Percentiles rank a stretch among this genome's conserved stretches.
Evolutionary conservation across 1,284 basidiomycete genomes (phyloP).

Genomic region (Trichosporon faecale): DNA sequence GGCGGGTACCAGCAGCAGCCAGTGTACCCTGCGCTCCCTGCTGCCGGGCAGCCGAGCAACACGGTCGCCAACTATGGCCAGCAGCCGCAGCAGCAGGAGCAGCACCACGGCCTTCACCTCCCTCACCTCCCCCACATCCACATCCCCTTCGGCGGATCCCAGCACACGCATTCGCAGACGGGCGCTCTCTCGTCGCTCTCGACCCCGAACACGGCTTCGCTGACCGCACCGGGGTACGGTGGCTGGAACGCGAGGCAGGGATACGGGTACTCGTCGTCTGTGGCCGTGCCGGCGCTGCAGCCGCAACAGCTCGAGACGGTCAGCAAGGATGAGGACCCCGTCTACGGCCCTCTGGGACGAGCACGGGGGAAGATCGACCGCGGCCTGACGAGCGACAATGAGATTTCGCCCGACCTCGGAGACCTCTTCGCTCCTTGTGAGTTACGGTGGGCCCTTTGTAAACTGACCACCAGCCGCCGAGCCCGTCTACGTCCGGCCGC

Average conservation of each 20-base stretch:
- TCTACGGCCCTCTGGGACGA: constrained; percentile 42
- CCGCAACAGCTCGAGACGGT: constrained; percentile 41
- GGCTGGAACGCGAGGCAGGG: neutral
- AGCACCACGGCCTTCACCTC: neutral
- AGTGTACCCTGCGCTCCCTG: constrained; percentile 11
- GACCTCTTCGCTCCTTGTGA: constrained; percentile 29
- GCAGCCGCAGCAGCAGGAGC: neutral
- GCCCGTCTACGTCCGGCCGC: constrained; percentile 26
- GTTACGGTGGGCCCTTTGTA: neutral
- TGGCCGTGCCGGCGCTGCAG: constrained; percentile 15
- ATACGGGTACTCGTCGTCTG: constrained; percentile 4
- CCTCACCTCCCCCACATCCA: constrained; percentile 1
- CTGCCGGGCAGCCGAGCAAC: neutral
- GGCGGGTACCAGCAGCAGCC: constrained; percentile 7
- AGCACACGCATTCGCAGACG: constrained; percentile 6
- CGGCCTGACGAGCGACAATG: constrained; percentile 36
- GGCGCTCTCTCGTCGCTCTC: neutral
- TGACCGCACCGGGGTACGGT: neutral
- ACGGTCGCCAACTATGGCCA: neutral
- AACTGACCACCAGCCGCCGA: constrained; percentile 25
- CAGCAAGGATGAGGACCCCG: constrained; percentile 40
- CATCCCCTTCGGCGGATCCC: neutral
- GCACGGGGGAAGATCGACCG: constrained; percentile 42
- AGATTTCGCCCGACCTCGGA: constrained; percentile 43
- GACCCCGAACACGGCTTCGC: neutral